Base-by-base conservation (phyloP, 768 basidiomycete genomes). In the Rossbeevera mucosa region DNA sequence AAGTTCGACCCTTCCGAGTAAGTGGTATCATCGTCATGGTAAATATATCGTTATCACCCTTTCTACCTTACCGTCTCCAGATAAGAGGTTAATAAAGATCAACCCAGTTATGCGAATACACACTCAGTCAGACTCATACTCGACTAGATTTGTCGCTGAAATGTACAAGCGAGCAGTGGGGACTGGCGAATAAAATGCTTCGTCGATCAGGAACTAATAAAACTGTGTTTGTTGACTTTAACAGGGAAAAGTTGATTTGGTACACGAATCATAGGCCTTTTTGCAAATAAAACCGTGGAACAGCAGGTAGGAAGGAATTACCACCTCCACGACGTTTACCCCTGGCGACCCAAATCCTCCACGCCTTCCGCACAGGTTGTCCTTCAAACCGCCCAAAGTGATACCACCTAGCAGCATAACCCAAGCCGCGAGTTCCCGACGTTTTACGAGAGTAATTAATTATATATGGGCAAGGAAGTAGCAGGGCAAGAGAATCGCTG, bases 11-110 rank as follows among this genome's bases (percentile, higher is more conserved):
- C n/a, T n/a, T n/a, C n/a, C n/a, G n/a, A n/a, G n/a, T n/a, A n/a
- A n/a, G n/a, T n/a, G 81, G 83, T 50, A 81, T 78, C 0, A 69
- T 83, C 9, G 74, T 77, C 1, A 66, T 66, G 64, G 66, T 66
- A 52, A 20, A 50, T 16, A n/a, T 30, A 11, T 4, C 3, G 3
- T 24, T 13, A 9, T 16, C 40, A 12, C 7, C 2, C 26, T 4
- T 14, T 11, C 8, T 64, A 72, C 52, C 43, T 26, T n/a, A 18
- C 25, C 11, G 16, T 12, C 8, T 66, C 66, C 8, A 56, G 71
- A 2, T 14, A 71, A 9, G n/a, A 65, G 64, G 58, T 67, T 1
- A 65, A 65, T 11, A 64, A 82, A 82, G 68, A 80, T 78, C 9
- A 80, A 80, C 55, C 79, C 79, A 5, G 75, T 79, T 5, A n/a